phyloP scores from a whole-genome alignment of 169 alveolate species.

The Eimeria maxima region DNA sequence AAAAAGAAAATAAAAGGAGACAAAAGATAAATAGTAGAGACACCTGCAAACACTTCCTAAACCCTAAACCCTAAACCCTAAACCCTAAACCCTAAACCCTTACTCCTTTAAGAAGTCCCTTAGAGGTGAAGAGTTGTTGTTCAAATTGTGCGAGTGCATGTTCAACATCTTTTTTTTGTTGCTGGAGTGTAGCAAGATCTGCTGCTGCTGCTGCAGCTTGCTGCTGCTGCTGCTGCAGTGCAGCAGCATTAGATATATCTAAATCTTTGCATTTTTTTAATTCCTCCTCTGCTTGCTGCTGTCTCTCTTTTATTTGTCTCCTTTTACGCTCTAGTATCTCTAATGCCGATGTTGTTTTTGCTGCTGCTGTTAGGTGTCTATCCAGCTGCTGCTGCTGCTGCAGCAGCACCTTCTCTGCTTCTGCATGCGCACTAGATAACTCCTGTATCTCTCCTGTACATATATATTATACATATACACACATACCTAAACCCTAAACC shows the following conservation, averaged over 20 bases:
- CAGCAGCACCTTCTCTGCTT: constrained; percentile 20
- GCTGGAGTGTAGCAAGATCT: not conserved
- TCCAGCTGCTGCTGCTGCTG: constrained; percentile 30
- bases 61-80: constrained; percentile 32
- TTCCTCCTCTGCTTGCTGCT: constrained; percentile 12
- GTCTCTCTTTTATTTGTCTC: constrained; percentile 9
- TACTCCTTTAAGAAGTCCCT: not conserved
- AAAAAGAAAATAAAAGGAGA: not conserved
- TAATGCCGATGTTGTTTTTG: not conserved
- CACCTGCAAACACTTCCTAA: not conserved
- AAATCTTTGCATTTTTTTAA: not conserved
- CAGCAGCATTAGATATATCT: not conserved
- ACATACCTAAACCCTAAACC: constrained; percentile 19
- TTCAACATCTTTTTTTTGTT: not conserved
- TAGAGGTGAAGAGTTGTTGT: not conserved
- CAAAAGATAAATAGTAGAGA: not conserved
- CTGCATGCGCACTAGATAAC: not conserved
- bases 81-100: constrained; percentile 20
- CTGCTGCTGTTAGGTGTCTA: not conserved
- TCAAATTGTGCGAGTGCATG: not conserved
- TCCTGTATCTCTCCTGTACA: not conserved
- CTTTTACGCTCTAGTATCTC: not conserved
- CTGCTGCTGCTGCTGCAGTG: constrained; percentile 52
- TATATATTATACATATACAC: not conserved
- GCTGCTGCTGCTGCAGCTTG: not conserved